Evolutionary conservation across 257 asterid species (phyloP), one percentile per base, ranked within the genome.

Genomic region (Solanum bukasovii): DNA sequence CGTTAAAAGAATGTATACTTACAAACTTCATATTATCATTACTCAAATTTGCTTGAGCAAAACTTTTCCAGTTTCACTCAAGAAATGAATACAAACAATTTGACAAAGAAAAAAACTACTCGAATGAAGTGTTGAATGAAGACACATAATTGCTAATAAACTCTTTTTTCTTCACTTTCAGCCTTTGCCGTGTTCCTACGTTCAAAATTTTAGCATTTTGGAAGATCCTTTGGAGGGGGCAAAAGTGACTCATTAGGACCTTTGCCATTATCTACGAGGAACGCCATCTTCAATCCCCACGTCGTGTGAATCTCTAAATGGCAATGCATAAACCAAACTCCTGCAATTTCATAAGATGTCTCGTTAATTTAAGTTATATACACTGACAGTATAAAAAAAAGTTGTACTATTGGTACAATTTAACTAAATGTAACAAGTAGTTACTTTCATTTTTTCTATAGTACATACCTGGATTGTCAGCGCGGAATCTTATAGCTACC

Each of bases 261-360:
- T 67, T 93, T 94, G 25, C 99, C 99, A 84, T 95, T 93, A 88
- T 96, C 99, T 73, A 96, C 98, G 90, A 93, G 92, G 90, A 96
- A 96, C 2, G 99, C 98, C 99, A 96, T 96, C 87, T 96, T 96
- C 37, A 96, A 87, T 21, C 99, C 99, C 99, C 99, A 96, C 52
- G 96, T 93, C 7, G 99, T 96, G 88, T 96, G 99, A 85, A 94
- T 93, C 84, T 96, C 99, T 92, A 96, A 87, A 91, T 96, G 98
- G 89, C 99, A 96, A 91, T 96, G 99, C 99, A 96, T 93, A 70
- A 96, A 95, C 99, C 99, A 96, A 33, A 95, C 96, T 34, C 99
- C 99, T 96, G 90, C 5, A 46, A 73, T 82, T 68, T 37, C 68
- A n/a, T 25, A 37, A 87, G 40, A 27, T 9, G 16, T 1, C 1